phyloP scores from a whole-genome alignment of 1,139 yeast genomes.

The Sugiyamaella xylanicola region DNA sequence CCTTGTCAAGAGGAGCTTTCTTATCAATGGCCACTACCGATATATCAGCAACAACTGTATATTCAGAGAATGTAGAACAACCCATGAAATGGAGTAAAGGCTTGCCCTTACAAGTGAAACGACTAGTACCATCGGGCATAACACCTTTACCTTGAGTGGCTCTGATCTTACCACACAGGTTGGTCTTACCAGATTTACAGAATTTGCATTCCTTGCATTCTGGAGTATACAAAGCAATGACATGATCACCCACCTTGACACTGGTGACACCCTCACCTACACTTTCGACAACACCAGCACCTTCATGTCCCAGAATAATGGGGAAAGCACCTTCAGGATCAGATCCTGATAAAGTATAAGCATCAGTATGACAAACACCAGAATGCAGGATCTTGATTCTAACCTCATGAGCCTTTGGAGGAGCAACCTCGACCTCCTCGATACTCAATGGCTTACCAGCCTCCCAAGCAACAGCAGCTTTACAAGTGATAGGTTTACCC shows the following conservation, averaged over 20 bases:
- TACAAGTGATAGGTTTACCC: conserved; percentile 66
- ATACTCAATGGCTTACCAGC: conserved; percentile 77
- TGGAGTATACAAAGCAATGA: conserved; percentile 90
- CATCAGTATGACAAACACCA: conserved; percentile 98
- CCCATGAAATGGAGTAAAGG: conserved; percentile 93
- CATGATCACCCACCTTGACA: conserved; percentile 88
- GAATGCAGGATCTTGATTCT: conserved; percentile 84
- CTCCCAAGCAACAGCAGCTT: conserved; percentile 98
- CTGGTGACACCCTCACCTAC: conserved; percentile 90
- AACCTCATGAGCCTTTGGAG: conserved; percentile 97
- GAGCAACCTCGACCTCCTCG: conserved; percentile 85
- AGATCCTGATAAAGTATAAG: conserved; percentile 88
- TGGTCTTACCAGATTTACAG: conserved; percentile 94
- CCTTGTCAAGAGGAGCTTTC: conserved; percentile 78
- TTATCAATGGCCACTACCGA: conserved; percentile 93
- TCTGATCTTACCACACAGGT: conserved; percentile 87
- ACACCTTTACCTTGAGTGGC: conserved; percentile 90
- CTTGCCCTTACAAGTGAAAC: conserved; percentile 82
- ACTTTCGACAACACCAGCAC: conserved; percentile 93
- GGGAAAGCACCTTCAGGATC: conserved; percentile 99
- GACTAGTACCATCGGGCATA: conserved; percentile 93
- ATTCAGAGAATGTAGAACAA: conserved; percentile 93
- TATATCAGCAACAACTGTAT: conserved; percentile 96
- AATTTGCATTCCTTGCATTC: conserved; percentile 95
- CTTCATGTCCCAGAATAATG: conserved; percentile 85